These are phyloP conservation scores for Durusdinium trenchii DNA, from an alignment of 73 alveolate species.

Conservation along the genomic window DNA sequence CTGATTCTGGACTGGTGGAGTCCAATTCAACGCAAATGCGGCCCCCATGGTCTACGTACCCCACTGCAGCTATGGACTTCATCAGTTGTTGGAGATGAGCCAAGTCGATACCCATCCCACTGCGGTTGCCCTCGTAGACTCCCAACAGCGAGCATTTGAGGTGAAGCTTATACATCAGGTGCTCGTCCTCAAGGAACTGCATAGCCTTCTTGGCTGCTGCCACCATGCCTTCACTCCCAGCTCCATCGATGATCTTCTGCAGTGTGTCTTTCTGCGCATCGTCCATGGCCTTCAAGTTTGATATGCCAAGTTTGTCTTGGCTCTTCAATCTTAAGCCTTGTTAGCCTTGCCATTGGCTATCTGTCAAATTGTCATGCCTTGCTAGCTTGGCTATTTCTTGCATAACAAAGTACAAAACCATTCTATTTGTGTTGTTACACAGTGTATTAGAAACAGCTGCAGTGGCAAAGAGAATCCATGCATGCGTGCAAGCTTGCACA, in stretches of 20 bases:
- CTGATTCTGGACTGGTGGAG: not conserved
- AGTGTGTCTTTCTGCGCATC: not conserved
- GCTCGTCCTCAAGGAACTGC: not conserved
- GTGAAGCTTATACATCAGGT: not conserved
- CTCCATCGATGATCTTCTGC: not conserved
- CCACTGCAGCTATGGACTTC: not conserved
- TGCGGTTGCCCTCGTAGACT: not conserved
- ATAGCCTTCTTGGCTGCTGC: not conserved
- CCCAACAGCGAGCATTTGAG: not conserved
- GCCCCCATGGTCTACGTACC: not conserved
- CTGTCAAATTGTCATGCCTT: too few species aligned
- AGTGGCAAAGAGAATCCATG: too few species aligned
- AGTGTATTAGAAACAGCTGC: too few species aligned
- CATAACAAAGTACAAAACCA: too few species aligned
- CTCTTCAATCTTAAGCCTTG: too few species aligned
- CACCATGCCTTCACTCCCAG: not conserved
- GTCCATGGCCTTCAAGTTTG: not conserved
- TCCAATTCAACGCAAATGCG: not conserved
- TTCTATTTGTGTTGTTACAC: too few species aligned
- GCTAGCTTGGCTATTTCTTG: too few species aligned
- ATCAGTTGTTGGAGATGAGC: not conserved
- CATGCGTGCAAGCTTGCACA: not conserved
- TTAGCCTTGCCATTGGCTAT: too few species aligned
- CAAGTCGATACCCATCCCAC: not conserved
- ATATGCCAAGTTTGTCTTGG: not conserved